A percentile compares a stretch with the other conserved stretches of the same genome.
These are phyloP conservation scores for Polyporus arcularius DNA, from an alignment of 768 basidiomycete genomes.

Conservation along the genomic window DNA sequence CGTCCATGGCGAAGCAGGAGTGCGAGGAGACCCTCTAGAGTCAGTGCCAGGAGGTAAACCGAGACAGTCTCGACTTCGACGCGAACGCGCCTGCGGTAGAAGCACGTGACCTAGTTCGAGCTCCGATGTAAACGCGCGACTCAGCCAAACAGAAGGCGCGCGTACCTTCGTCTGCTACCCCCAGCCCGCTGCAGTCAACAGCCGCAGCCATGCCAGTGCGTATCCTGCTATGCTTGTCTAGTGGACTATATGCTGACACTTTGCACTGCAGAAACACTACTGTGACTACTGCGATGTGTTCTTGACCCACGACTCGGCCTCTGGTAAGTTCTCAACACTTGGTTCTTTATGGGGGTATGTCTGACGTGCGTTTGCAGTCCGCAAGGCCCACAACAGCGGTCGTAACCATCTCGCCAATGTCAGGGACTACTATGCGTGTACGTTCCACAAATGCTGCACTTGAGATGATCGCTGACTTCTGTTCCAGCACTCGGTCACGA, in stretches of 20 bases:
- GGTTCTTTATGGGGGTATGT: constrained; percentile 19
- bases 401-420: constrained; percentile 97
- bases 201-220: constrained; percentile 65
- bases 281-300: constrained; percentile 95
- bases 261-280: constrained; percentile 73
- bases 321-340: constrained; percentile 55
- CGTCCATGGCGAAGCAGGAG: constrained; percentile 53
- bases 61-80: constrained; percentile 2
- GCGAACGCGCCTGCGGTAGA: neutral
- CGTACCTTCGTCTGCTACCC: constrained; percentile 6
- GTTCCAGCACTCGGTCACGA: constrained; percentile 82
- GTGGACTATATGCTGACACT: constrained; percentile 7
- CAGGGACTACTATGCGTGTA: constrained; percentile 95
- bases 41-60: neutral
- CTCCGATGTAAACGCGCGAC: constrained; percentile 18
- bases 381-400: constrained; percentile 98
- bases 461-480: constrained; percentile 7
- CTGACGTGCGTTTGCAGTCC: constrained; percentile 53
- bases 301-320: constrained; percentile 91
- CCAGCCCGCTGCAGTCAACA: constrained; percentile 2
- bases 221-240: constrained; percentile 14
- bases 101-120: constrained; percentile 19
- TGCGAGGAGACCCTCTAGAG: constrained; percentile 3
- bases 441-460: constrained; percentile 25
- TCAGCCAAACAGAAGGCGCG: neutral